phyloP scores from a whole-genome alignment of 163 green algal genomes.

The Scenedesmus sp. region DNA sequence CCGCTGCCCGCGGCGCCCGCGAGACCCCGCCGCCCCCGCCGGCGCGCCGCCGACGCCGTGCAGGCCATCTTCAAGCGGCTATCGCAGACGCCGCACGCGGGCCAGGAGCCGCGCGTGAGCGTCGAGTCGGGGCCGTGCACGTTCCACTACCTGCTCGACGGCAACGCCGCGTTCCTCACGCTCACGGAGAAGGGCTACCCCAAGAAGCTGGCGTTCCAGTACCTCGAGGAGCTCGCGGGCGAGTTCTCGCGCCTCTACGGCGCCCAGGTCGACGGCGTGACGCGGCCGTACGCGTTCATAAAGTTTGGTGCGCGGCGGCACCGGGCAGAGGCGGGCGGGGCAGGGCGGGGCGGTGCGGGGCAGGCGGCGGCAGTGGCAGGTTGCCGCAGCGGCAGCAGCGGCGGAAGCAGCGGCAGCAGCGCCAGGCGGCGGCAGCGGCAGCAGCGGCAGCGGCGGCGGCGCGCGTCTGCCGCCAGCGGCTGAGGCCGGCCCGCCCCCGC shows the following conservation, averaged over 20 bases:
- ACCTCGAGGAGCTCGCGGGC: conserved; percentile 95
- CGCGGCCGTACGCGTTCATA: conserved; percentile 98
- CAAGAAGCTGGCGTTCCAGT: conserved; percentile 98
- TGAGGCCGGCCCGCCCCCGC: not conserved
- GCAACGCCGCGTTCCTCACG: conserved; percentile 92
- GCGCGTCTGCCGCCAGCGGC: not conserved
- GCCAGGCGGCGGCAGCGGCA: not conserved
- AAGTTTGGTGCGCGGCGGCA: conserved; percentile 91
- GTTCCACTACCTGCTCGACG: conserved; percentile 92
- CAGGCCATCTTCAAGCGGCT: conserved; percentile 47
- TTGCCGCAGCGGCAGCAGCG: not conserved
- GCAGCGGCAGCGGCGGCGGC: not conserved
- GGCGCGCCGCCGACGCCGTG: not conserved
- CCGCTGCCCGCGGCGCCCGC: not conserved
- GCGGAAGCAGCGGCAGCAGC: not conserved
- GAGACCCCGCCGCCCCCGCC: no score
- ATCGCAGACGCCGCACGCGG: conserved; percentile 9
- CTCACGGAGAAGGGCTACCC: conserved; percentile 91
- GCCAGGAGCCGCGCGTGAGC: conserved; percentile 72
- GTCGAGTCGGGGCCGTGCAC: conserved; percentile 85
- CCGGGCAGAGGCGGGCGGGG: not conserved
- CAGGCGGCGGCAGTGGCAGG: conserved; percentile 4
- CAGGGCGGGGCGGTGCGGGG: not conserved
- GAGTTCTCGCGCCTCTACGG: conserved; percentile 95
- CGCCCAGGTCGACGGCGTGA: conserved; percentile 85